Conservation (phyloP, 306 rosid genomes). For the Cicer bijugum region DNA sequence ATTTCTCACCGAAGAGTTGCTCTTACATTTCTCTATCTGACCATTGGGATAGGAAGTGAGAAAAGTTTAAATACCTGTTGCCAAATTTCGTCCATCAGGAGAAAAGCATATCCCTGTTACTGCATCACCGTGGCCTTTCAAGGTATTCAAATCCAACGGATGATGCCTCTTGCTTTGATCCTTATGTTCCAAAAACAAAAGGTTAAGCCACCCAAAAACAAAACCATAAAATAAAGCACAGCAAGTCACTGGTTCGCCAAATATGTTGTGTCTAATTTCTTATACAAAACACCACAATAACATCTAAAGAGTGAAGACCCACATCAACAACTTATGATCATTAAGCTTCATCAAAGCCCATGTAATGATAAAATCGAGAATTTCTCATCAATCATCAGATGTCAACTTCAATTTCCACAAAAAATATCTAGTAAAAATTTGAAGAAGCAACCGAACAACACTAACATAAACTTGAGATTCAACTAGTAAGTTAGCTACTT, state of each 20-base stretch:
- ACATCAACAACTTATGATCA: neutral
- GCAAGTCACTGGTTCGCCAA: neutral
- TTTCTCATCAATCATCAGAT: neutral
- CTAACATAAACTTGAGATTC: slow-evolving; percentile 2
- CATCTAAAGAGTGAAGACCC: neutral
- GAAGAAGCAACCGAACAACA: slow-evolving; percentile 10
- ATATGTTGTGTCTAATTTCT: neutral
- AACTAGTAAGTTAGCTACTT: neutral
- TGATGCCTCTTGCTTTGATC: slow-evolving; percentile 93
- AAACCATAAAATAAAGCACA: slow-evolving; percentile 4
- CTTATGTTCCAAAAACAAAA: slow-evolving; percentile 52
- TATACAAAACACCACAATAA: neutral
- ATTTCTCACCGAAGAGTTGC: neutral
- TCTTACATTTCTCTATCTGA: neutral
- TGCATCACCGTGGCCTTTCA: slow-evolving; percentile 95
- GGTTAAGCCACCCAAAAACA: slow-evolving; percentile 16
- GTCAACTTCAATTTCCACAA: slow-evolving; percentile 4
- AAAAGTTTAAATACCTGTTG: slow-evolving; percentile 60
- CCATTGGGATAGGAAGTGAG: no score
- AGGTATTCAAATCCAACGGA: slow-evolving; percentile 91
- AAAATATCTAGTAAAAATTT: slow-evolving; percentile 3
- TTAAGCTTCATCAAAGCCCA: neutral
- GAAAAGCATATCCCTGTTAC: slow-evolving; percentile 87
- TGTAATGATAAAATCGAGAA: slow-evolving; percentile 4
- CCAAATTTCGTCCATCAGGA: slow-evolving; percentile 73